phyloP scores from a whole-genome alignment of 805 yeast species.

The Candida khao-thaluensis region DNA sequence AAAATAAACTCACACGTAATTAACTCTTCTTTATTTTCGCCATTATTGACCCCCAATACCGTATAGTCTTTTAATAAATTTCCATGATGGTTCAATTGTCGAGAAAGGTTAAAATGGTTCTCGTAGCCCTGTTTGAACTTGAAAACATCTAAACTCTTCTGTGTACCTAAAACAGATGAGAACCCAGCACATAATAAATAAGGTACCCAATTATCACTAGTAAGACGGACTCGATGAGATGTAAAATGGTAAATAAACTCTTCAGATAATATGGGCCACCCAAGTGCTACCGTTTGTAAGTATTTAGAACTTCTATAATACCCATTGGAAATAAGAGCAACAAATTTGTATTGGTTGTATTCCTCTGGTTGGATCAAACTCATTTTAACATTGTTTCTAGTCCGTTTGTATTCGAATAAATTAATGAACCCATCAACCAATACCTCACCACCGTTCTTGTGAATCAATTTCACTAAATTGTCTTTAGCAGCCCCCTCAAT shows the following conservation, averaged over 20 bases:
- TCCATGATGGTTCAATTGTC: slow-evolving; percentile 45
- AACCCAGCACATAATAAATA: slow-evolving; percentile 75
- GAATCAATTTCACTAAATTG: slow-evolving; percentile 7
- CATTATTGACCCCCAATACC: slow-evolving; percentile 34
- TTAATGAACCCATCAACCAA: slow-evolving; percentile 37
- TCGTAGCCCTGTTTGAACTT: slow-evolving; percentile 41
- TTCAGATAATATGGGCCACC: slow-evolving; percentile 80
- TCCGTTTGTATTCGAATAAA: slow-evolving; percentile 19
- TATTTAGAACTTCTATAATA: slow-evolving; percentile 71
- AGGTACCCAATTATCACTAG: slow-evolving; percentile 41
- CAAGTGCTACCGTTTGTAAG: slow-evolving; percentile 71
- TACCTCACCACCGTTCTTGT: slow-evolving; percentile 24
- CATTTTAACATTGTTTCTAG: slow-evolving; percentile 9
- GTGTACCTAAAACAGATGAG: slow-evolving; percentile 43
- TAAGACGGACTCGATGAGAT: slow-evolving; percentile 19
- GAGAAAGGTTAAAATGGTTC: slow-evolving; percentile 25
- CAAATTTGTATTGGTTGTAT: slow-evolving; percentile 45
- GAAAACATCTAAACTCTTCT: slow-evolving; percentile 51
- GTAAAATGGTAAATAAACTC: slow-evolving; percentile 52
- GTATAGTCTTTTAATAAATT: slow-evolving; percentile 33
- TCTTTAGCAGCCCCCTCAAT: slow-evolving; percentile 23
- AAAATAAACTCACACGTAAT: slow-evolving; percentile 44
- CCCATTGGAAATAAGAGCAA: slow-evolving; percentile 60
- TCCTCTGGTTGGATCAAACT: too few relatives aligned
- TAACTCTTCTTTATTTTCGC: slow-evolving; percentile 20